Conservation (phyloP, 2,329 filamentous ascomycete species). For the Epichloe glyceriae region DNA sequence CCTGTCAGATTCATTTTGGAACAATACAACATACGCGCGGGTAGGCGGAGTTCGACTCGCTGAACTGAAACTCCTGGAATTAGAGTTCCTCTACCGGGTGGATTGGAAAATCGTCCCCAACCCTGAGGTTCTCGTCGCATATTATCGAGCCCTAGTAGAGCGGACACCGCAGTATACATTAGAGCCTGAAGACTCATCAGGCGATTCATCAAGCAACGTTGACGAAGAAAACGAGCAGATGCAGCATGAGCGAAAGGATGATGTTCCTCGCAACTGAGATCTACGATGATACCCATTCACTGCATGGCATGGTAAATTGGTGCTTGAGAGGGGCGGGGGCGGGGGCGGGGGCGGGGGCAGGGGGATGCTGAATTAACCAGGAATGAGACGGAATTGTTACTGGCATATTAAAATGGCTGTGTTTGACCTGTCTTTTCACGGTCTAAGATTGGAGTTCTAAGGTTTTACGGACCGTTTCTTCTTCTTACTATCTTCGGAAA, state of each 20-base stretch:
- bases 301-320: not conserved
- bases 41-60: conserved; percentile 85
- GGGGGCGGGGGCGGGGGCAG: no score
- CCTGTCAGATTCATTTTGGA: conserved; percentile 94
- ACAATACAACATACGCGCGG: conserved; percentile 88
- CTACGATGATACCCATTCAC: conserved; percentile 7
- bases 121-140: conserved; percentile 83
- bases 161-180: conserved; percentile 43
- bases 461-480: not conserved
- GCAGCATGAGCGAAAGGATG: conserved; percentile 10
- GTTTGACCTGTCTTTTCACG: not conserved
- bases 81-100: conserved; percentile 84
- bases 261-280: not conserved
- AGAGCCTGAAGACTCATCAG: conserved; percentile 23
- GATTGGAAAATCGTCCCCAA: conserved; percentile 97
- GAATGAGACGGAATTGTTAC: not conserved
- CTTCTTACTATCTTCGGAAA: not conserved
- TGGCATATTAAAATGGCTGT: not conserved
- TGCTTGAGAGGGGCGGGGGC: not conserved
- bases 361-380: not conserved
- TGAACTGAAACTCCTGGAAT: conserved; percentile 79
- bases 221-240: conserved; percentile 21
- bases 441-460: not conserved
- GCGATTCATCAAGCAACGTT: conserved; percentile 8
- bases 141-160: conserved; percentile 78